phyloP scores from a whole-genome alignment of 176 grass and related monocot genomes.

The Zizania latifolia region DNA sequence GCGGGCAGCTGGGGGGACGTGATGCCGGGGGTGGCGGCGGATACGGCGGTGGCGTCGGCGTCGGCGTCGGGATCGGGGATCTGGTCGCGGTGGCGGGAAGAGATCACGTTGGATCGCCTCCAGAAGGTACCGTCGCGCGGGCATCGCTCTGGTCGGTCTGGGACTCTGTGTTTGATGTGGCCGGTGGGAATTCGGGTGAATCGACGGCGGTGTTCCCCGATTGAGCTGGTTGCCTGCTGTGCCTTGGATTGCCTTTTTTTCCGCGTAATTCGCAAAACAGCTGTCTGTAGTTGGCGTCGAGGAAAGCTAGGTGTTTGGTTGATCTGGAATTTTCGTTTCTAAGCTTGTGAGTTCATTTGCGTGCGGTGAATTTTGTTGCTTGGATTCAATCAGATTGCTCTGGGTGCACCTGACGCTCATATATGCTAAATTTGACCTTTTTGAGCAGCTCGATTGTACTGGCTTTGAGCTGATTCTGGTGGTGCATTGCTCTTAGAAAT shows the following conservation, averaged over 20 bases:
- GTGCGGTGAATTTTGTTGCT: not conserved
- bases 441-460: slow-evolving; percentile 7
- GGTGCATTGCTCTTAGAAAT: slow-evolving; percentile 26
- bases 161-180: slow-evolving; percentile 17
- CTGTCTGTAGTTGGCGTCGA: not conserved
- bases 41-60: no score
- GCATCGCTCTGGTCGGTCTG: not conserved
- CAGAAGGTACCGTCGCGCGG: slow-evolving; percentile 58
- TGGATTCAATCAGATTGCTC: slow-evolving; percentile 4
- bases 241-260: slow-evolving; percentile 10
- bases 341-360: slow-evolving; percentile 6
- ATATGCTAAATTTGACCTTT: slow-evolving; percentile 1
- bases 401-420: slow-evolving; percentile 14
- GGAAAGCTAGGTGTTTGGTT: slow-evolving; percentile 1
- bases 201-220: not conserved
- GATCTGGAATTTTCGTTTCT: not conserved
- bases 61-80: slow-evolving; percentile 74
- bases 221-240: not conserved
- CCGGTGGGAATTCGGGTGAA: not conserved
- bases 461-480: slow-evolving; percentile 12
- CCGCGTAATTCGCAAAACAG: not conserved
- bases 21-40: slow-evolving; percentile 35
- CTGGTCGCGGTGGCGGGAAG: slow-evolving; percentile 81
- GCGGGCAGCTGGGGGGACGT: not conserved
- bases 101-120: slow-evolving; percentile 94